phyloP scores from a whole-genome alignment of 768 basidiomycete species.

The Boletus sensibilis region DNA sequence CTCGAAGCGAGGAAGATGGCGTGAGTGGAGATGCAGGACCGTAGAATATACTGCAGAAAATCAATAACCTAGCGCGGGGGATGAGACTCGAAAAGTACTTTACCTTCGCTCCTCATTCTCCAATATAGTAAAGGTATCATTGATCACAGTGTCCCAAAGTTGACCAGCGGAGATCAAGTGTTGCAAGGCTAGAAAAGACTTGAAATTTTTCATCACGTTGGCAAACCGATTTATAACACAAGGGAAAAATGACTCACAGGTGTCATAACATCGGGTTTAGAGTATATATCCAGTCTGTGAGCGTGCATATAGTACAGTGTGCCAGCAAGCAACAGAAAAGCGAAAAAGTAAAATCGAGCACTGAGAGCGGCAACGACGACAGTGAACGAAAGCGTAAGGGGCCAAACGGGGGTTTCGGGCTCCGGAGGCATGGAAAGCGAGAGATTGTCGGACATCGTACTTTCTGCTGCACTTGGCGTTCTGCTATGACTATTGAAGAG shows the following conservation, averaged over 20 bases:
- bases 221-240: background rate
- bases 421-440: conserved; percentile 34
- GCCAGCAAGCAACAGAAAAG: conserved; percentile 39
- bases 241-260: conserved; percentile 42
- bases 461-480: conserved; percentile 39
- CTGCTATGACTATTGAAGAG: conserved; percentile 40
- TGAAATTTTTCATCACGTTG: conserved; percentile 5
- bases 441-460: conserved; percentile 19
- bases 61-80: background rate
- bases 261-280: conserved; percentile 50
- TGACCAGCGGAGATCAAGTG: conserved; percentile 66
- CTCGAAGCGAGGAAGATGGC: conserved; percentile 45
- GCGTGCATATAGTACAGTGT: conserved; percentile 41
- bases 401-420: conserved; percentile 36
- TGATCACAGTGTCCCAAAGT: conserved; percentile 72
- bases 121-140: conserved; percentile 61
- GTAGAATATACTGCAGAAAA: conserved; percentile 34
- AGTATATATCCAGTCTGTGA: conserved; percentile 30
- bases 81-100: conserved; percentile 9
- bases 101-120: conserved; percentile 74
- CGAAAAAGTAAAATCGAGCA: conserved; percentile 43
- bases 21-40: conserved; percentile 40
- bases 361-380: conserved; percentile 42
- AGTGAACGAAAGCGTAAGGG: conserved; percentile 40
- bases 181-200: conserved; percentile 67